A percentile compares a stretch with the other conserved stretches of the same genome.
phyloP scores from a whole-genome alignment of 352 stramenopile species.

The Saprolegnia diclina region DNA sequence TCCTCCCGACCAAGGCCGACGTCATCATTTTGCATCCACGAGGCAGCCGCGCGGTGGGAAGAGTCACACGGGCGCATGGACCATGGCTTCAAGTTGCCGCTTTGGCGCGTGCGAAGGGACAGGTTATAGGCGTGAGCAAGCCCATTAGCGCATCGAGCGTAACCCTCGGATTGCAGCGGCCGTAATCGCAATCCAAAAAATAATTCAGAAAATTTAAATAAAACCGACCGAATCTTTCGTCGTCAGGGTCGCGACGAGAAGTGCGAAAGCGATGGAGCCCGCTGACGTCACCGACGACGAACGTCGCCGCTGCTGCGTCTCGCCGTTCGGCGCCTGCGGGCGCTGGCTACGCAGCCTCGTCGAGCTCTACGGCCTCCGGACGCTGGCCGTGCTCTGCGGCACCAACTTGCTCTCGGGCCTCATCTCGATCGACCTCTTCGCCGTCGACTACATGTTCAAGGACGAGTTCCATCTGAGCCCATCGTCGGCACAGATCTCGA shows the following conservation, averaged over 20 bases:
- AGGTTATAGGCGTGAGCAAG: no score
- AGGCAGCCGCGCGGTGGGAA: no score
- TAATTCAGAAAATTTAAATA: background rate
- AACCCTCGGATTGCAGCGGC: background rate
- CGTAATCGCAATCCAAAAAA: background rate
- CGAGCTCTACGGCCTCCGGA: conserved; percentile 6
- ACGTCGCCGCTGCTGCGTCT: background rate
- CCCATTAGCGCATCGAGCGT: background rate
- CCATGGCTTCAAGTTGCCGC: no score
- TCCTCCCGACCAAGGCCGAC: no score
- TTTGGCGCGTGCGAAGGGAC: no score
- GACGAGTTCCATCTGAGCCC: conserved; percentile 11
- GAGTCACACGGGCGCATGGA: no score
- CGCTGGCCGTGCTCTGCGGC: conserved; percentile 1
- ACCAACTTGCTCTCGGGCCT: conserved; percentile 13
- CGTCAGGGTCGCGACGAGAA: background rate
- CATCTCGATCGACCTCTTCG: conserved; percentile 11
- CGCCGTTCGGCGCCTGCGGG: background rate
- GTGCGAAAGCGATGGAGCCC: no score
- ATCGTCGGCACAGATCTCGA: background rate
- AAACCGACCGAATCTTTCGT: background rate
- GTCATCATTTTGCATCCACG: no score
- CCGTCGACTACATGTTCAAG: conserved; percentile 12
- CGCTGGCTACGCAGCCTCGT: background rate
- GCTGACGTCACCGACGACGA: background rate